These are phyloP conservation scores for Starmerella riodocensis DNA, from an alignment of 805 yeast species.

Conservation along the genomic window DNA sequence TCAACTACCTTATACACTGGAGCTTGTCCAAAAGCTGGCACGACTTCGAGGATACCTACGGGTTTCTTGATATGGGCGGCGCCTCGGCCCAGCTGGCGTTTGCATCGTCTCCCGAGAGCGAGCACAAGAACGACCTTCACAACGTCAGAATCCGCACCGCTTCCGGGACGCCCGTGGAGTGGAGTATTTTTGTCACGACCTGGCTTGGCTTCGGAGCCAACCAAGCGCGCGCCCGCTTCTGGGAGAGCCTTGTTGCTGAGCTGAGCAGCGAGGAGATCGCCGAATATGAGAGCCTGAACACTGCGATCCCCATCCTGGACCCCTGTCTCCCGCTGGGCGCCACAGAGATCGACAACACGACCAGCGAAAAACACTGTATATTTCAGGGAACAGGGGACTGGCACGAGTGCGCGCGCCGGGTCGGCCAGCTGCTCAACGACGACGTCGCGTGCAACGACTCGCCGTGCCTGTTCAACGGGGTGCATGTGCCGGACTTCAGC, in stretches of 20 bases:
- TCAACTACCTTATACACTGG: conserved; percentile 56
- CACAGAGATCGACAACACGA: conserved; percentile 6
- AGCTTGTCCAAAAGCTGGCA: conserved; percentile 34
- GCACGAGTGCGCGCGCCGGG: conserved; percentile 48
- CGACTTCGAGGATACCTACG: conserved; percentile 36
- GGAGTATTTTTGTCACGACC: conserved; percentile 85
- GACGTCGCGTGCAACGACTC: conserved; percentile 71
- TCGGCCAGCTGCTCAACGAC: conserved; percentile 57
- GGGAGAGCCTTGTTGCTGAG: conserved; percentile 30
- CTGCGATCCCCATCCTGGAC: conserved; percentile 36
- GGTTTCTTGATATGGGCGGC: conserved; percentile 99
- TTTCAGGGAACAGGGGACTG: conserved; percentile 70
- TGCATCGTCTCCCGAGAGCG: conserved; percentile 46
- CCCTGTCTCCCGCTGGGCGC: conserved; percentile 71
- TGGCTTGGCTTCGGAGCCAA: conserved; percentile 99
- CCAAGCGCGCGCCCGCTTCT: conserved; percentile 68
- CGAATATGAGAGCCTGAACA: conserved; percentile 4
- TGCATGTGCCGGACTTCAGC: conserved; percentile 82
- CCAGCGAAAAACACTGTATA: conserved; percentile 21
- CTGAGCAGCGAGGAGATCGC: conserved; percentile 5
- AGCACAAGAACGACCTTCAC: conserved; percentile 53
- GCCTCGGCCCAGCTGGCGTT: conserved; percentile 95
- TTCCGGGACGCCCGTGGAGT: conserved; percentile 57
- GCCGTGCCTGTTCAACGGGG: conserved; percentile 90
- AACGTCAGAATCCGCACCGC: conserved; percentile 50